Evolutionary conservation across 2,329 filamentous ascomycete species (phyloP).

Genomic region (Decorospora gaudefroyi): DNA sequence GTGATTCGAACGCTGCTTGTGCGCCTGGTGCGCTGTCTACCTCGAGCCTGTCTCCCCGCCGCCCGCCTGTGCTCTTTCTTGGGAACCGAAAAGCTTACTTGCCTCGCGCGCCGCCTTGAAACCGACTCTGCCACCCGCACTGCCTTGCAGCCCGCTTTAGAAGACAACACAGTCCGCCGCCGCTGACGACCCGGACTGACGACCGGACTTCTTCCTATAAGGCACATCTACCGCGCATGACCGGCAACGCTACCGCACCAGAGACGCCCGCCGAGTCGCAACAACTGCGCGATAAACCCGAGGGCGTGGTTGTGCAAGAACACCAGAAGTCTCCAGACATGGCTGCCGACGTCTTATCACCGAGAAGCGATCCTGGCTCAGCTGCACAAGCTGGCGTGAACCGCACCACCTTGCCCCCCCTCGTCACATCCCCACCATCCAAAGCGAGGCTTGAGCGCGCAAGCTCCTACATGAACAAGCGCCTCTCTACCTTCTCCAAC

Average conservation of each 20-base stretch:
- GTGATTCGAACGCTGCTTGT: conserved; percentile 31
- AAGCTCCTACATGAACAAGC: conserved; percentile 77
- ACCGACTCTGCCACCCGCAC: conserved; percentile 13
- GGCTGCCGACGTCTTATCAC: conserved; percentile 48
- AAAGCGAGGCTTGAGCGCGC: conserved; percentile 59
- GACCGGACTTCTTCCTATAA: too few relatives aligned
- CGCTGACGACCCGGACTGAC: conserved; percentile 27
- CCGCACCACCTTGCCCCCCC: conserved; percentile 53
- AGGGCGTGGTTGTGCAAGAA: conserved; percentile 35
- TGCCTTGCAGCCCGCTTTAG: conserved; percentile 14
- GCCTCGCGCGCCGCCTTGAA: conserved; percentile 4
- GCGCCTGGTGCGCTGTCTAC: conserved; percentile 34
- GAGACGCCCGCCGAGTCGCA: conserved; percentile 31
- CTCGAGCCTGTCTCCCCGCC: conserved; percentile 12
- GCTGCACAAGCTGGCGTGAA: conserved; percentile 42
- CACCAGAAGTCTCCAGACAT: conserved; percentile 35
- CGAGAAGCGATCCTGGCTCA: conserved; percentile 39
- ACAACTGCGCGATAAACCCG: conserved; percentile 37
- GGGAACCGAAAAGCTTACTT: conserved; percentile 1
- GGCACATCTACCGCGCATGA: conserved; percentile 41
- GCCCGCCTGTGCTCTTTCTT: conserved; percentile 14
- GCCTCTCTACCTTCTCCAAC: conserved; percentile 80
- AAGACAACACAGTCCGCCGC: conserved; percentile 13
- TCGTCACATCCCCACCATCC: conserved; percentile 57
- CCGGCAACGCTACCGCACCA: conserved; percentile 26